Base-by-base conservation (phyloP, 2,329 filamentous ascomycete genomes). In the Fusarium domesticum region DNA sequence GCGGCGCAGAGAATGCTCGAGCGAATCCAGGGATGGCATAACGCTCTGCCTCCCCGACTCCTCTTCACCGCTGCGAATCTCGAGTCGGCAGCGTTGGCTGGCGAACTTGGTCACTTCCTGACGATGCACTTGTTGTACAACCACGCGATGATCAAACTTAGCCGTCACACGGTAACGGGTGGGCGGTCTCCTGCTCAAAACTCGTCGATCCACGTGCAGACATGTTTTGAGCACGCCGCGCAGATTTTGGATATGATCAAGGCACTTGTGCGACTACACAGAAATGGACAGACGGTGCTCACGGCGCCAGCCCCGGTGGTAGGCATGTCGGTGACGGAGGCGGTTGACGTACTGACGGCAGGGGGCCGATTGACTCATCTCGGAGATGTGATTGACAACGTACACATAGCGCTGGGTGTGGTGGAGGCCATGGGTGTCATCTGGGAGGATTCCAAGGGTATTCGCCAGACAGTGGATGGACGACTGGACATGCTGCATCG, bases 71-170 rank as follows among this genome's bases (percentile, higher is more conserved):
- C 72, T 4, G 66, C 73, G 42, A 87, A 85, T 45, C 67, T 87
- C 12, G 74, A 80, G 35, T 68, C 70, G 20, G 78, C 76, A 33
- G 72, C 79, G 6, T 65, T 72, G 20, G 75, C 76, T 18, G 78
- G 67, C 14, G 65, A 76, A 52, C 70, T 76, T 2, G 81, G 81
- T 5, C 73, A 75, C 0, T 84, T 83, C 58, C 66, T 86, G 42
- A 78, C 76, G 2, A 77, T 86, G 63, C 84, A 88, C 61, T 69
- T 84, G 19, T 68, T 87, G n/a, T 84, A 84, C 60, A 77, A 85
- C 59, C 75, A 80, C 36, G 74, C 81, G 1, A 65, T 81, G 56
- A 77, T 87, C 64, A 81, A 82, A 52, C 70, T 87, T 20, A 83
- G 85, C 54, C 77, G 85, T 31, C 78, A 85, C 56, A 73, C 74